Base-by-base conservation (phyloP, 1,284 basidiomycete genomes). In the Amylostereum areolatum region DNA sequence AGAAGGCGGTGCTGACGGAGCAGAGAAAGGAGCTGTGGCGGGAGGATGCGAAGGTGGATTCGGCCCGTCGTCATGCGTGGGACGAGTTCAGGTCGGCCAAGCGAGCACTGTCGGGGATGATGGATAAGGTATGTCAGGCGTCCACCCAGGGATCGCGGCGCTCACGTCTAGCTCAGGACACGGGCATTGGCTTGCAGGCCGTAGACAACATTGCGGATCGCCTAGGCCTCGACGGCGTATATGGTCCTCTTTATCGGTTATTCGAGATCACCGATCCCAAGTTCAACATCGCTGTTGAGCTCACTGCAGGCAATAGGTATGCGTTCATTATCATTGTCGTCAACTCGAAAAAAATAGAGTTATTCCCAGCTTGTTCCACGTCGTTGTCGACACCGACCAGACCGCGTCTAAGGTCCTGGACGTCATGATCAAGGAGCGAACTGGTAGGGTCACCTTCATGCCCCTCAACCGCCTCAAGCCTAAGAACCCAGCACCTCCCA, bases 361-460 rank as follows among this genome's bases (percentile, higher is more conserved):
- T 49, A 2, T 32, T 49, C 46, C 52, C 56, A 94, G 93, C 59
- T 72, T 99, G 36, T 99, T 99, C 75, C 96, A 99, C 61, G 86
- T 99, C 31, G 96, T 99, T 0, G 96, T 99, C 49, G 97, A 99
- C 66, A 92, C 80, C 10, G 97, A 99, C 62, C 86, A 87, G 39
- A 98, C 94, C 0, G 97, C 93, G 0, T 84, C 83, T 3, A 83
- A 79, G 58, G 81, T 98, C 12, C 81, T 99, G 24, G 90, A 97
- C 27, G 77, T 89, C 55, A 96, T 99, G 94, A 77, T 94, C 60
- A 83, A 83, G 60, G 93, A 98, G 61, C 90, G 88, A 63, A 88
- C 83, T 4, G 97, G 97, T 1, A 85, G 97, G 47, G 91, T 99
- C 24, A 99, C 97, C 0, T 98, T 98, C 70, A 95, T 99, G 86